Evolutionary conservation across 2,329 filamentous ascomycete genomes (phyloP), one percentile per base, ranked within the genome.

Genomic region (Pseudocercospora crystallina): DNA sequence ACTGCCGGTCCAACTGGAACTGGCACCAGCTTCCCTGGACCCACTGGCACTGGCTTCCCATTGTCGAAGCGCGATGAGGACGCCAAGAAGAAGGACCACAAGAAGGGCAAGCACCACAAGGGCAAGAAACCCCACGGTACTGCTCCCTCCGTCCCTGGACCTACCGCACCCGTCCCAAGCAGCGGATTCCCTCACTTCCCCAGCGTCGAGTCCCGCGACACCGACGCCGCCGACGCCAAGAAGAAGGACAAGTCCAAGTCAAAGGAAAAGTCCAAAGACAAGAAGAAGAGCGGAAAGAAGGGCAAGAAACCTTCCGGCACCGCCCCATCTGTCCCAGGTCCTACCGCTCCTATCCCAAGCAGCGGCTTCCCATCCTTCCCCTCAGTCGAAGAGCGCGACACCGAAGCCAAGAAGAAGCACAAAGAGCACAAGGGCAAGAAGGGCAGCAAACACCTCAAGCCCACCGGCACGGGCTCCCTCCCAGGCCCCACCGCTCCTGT

Each of bases 381-480:
- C n/a, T n/a, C n/a, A n/a, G n/a, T n/a, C n/a, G n/a, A n/a, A n/a
- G n/a, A n/a, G n/a, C n/a, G n/a, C n/a, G n/a, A n/a, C n/a, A n/a
- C n/a, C n/a, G n/a, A n/a, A n/a, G 38, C 26, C 38, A 41, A 29
- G 38, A 41, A 41, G 38, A 41, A 42, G 39, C 26, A 42, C 20
- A 7, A 37, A n/a, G 36, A 44, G 42, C 42, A 31, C 31, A 44
- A 44, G 32, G 42, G 36, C 31, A 44, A 44, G 31, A 44, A 44
- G 42, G 42, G 42, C 42, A 44, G 36, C 42, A n/a, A n/a, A n/a
- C n/a, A n/a, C n/a, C n/a, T n/a, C n/a, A n/a, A n/a, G 11, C 40
- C 40, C 20, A 43, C 29, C 31, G 40, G 40, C 40, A 42, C 3
- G 2, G 39, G 46, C 30, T 37, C 15, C 5, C 8, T 48, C 15